These are phyloP conservation scores for Friedmanniomyces simplex DNA, from an alignment of 495 filamentous ascomycete species.

Conservation along the genomic window DNA sequence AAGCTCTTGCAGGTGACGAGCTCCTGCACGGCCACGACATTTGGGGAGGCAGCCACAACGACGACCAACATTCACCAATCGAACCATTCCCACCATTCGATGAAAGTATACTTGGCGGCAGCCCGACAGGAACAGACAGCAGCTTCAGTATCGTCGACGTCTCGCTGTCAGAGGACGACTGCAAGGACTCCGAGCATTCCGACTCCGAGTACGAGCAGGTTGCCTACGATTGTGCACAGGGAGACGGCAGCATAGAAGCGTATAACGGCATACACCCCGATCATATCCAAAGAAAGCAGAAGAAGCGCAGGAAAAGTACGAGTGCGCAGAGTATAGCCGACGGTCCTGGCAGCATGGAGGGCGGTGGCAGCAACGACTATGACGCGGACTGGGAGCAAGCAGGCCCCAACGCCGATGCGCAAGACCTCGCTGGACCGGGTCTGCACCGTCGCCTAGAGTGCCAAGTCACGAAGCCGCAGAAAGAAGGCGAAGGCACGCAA, in stretches of 20 bases:
- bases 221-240: not conserved
- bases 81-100: not conserved
- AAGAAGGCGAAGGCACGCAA: slow-evolving; percentile 95
- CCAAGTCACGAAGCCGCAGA: slow-evolving; percentile 66
- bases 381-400: slow-evolving; percentile 21
- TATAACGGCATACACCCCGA: not conserved
- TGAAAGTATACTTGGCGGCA: not conserved
- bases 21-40: not conserved
- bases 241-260: not conserved
- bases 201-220: not conserved
- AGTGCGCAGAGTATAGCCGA: not conserved
- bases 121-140: not conserved
- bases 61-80: too few species aligned
- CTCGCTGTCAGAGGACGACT: not conserved
- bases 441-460: slow-evolving; percentile 67
- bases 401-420: slow-evolving; percentile 18
- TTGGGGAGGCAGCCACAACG: not conserved
- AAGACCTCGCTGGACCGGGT: slow-evolving; percentile 21
- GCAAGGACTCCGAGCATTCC: not conserved
- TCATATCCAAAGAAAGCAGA: not conserved
- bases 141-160: not conserved
- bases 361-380: slow-evolving; percentile 14
- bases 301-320: not conserved
- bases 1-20: not conserved
- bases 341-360: slow-evolving; percentile 7